Conservation (phyloP, 495 filamentous ascomycete genomes). For the Darksidea phi region DNA sequence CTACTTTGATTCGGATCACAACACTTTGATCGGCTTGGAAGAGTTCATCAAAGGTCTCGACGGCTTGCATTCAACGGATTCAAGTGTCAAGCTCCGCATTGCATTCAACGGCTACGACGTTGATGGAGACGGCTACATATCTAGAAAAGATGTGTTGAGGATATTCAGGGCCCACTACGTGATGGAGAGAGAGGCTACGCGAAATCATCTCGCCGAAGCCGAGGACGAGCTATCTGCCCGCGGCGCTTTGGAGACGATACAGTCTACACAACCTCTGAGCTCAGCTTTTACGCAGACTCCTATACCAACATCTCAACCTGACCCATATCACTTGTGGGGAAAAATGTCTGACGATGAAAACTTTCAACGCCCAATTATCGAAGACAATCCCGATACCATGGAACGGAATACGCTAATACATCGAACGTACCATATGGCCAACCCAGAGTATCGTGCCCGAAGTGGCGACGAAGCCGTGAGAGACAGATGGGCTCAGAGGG, state of each 20-base stretch:
- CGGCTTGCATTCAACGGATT: slow-evolving; percentile 57
- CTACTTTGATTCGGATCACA: slow-evolving; percentile 88
- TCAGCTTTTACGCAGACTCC: slow-evolving; percentile 38
- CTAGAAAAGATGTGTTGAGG: slow-evolving; percentile 83
- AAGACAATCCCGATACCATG: slow-evolving; percentile 44
- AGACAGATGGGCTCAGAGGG: slow-evolving; percentile 69
- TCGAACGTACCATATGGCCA: slow-evolving; percentile 12
- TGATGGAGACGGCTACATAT: slow-evolving; percentile 83
- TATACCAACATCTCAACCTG: slow-evolving; percentile 26
- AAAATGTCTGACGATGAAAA: slow-evolving; percentile 27
- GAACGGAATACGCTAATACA: slow-evolving; percentile 48
- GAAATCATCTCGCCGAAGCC: slow-evolving; percentile 67
- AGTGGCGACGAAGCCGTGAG: slow-evolving; percentile 45
- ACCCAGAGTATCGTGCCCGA: slow-evolving; percentile 28
- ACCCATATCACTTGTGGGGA: slow-evolving; percentile 10
- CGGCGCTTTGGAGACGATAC: slow-evolving; percentile 61
- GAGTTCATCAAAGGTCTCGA: slow-evolving; percentile 87
- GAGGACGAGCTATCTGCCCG: slow-evolving; percentile 68
- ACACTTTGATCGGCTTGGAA: slow-evolving; percentile 88
- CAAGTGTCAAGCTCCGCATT: slow-evolving; percentile 59
- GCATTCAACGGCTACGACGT: slow-evolving; percentile 92
- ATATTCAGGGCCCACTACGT: slow-evolving; percentile 90
- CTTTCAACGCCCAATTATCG: slow-evolving; percentile 16
- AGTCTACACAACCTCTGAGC: slow-evolving; percentile 41
- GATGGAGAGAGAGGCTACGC: slow-evolving; percentile 78